These are phyloP conservation scores for Lasiosphaeria ovina DNA, from an alignment of 495 filamentous ascomycete species.

Conservation along the genomic window DNA sequence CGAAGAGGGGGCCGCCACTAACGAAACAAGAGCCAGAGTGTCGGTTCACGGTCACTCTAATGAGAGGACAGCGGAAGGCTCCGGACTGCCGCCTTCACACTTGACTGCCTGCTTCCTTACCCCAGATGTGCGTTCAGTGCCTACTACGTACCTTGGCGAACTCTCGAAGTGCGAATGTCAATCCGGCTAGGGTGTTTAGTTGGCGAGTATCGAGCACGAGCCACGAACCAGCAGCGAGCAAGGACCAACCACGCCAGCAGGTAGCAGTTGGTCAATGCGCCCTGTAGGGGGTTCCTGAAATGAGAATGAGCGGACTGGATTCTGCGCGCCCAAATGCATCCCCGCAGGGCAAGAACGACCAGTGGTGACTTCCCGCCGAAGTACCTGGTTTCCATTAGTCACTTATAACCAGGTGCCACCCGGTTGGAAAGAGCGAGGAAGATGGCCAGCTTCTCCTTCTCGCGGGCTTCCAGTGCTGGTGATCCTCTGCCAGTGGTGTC, in stretches of 20 bases:
- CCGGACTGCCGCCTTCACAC: no score
- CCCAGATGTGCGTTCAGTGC: no score
- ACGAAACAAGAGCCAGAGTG: no score
- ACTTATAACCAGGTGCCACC: constrained; percentile 30
- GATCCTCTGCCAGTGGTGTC: constrained; percentile 6
- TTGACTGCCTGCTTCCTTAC: no score
- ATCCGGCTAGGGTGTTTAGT: constrained; percentile 1
- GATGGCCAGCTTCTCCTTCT: constrained; percentile 10
- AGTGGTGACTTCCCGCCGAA: constrained; percentile 24
- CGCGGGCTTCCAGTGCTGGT: constrained; percentile 9
- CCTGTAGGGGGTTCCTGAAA: constrained; percentile 12
- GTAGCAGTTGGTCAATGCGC: constrained; percentile 9
- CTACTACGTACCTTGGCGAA: no score
- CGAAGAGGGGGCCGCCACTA: no score
- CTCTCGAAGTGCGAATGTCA: not conserved
- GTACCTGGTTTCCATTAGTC: constrained; percentile 29
- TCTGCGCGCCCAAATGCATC: not conserved
- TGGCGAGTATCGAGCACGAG: not conserved
- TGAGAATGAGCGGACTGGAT: constrained; percentile 2
- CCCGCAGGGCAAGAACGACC: constrained; percentile 10
- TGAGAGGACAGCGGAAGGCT: no score
- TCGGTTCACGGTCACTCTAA: no score
- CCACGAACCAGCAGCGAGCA: not conserved
- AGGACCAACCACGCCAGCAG: not conserved
- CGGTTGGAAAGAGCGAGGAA: constrained; percentile 19